Percentiles rank a stretch among this genome's conserved stretches.
Evolutionary conservation across 1,284 basidiomycete species (phyloP).

Genomic region (Trichosporon asahii): DNA sequence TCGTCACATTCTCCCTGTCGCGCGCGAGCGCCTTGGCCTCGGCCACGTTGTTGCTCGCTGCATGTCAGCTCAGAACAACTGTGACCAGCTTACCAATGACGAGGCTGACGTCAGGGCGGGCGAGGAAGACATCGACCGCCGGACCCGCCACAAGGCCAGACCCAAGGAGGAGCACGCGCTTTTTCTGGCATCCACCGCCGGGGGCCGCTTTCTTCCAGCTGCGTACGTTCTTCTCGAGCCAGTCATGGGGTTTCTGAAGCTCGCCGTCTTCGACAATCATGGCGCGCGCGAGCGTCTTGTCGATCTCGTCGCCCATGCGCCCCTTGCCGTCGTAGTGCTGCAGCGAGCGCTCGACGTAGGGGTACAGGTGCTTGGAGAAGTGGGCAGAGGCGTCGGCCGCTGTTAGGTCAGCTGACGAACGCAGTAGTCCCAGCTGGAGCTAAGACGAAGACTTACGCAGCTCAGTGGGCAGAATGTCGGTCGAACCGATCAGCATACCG

Average conservation of each 20-base stretch:
- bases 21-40: conserved; percentile 62
- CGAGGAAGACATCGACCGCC: conserved; percentile 68
- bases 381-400: conserved; percentile 68
- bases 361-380: conserved; percentile 65
- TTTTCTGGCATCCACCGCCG: conserved; percentile 52
- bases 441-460: conserved; percentile 57
- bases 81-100: conserved; percentile 61
- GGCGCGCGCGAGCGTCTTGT: conserved; percentile 61
- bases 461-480: conserved; percentile 82
- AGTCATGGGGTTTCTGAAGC: conserved; percentile 59
- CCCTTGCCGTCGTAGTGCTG: conserved; percentile 37
- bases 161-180: conserved; percentile 75
- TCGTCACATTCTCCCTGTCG: conserved; percentile 60
- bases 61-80: conserved; percentile 4
- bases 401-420: too few relatives aligned
- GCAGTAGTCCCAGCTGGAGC: too few relatives aligned
- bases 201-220: conserved; percentile 42
- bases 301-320: conserved; percentile 36
- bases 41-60: conserved; percentile 67
- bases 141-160: conserved; percentile 89
- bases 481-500: conserved; percentile 71
- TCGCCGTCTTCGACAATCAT: conserved; percentile 65
- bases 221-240: conserved; percentile 61
- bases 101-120: conserved; percentile 61
- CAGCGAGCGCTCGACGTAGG: conserved; percentile 61